These are phyloP conservation scores for Fusarium sp. DNA, from an alignment of 2,329 filamentous ascomycete species.

Conservation along the genomic window DNA sequence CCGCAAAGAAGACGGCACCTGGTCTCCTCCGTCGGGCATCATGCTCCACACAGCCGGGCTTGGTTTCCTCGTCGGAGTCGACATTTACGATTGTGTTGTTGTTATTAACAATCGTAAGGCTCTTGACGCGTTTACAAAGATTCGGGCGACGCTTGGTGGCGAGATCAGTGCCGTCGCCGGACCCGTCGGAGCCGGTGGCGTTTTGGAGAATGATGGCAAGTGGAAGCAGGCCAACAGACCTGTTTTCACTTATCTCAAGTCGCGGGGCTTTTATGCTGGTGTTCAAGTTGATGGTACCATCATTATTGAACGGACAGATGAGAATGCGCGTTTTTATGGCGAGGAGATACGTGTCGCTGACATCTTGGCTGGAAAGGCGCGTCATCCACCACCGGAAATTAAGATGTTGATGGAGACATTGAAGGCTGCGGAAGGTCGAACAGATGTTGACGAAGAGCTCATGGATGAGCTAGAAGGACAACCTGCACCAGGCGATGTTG, in stretches of 20 bases:
- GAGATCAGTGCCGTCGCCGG: constrained; percentile 81
- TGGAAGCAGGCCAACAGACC: constrained; percentile 63
- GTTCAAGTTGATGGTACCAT: constrained; percentile 89
- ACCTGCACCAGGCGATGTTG: constrained; percentile 51
- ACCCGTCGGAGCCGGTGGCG: constrained; percentile 75
- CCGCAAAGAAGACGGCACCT: constrained; percentile 72
- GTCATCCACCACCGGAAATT: constrained; percentile 40
- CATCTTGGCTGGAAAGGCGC: constrained; percentile 59
- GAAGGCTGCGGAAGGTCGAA: constrained; percentile 49
- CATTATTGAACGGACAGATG: constrained; percentile 83
- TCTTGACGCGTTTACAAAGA: constrained; percentile 78
- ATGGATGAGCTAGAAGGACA: constrained; percentile 50
- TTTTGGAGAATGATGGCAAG: constrained; percentile 69
- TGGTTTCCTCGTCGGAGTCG: constrained; percentile 82
- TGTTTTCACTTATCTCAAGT: constrained; percentile 80
- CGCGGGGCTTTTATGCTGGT: constrained; percentile 86
- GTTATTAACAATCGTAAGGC: constrained; percentile 84
- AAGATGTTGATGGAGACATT: constrained; percentile 50
- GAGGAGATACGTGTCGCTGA: constrained; percentile 59
- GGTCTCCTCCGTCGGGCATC: constrained; percentile 85
- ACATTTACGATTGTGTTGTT: constrained; percentile 89
- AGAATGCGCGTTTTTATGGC: constrained; percentile 87
- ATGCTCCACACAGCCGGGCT: constrained; percentile 82
- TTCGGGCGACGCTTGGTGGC: constrained; percentile 80
- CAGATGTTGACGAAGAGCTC: constrained; percentile 47